phyloP scores from a whole-genome alignment of 202 grass and related monocot species.

The Zizania palustris region DNA sequence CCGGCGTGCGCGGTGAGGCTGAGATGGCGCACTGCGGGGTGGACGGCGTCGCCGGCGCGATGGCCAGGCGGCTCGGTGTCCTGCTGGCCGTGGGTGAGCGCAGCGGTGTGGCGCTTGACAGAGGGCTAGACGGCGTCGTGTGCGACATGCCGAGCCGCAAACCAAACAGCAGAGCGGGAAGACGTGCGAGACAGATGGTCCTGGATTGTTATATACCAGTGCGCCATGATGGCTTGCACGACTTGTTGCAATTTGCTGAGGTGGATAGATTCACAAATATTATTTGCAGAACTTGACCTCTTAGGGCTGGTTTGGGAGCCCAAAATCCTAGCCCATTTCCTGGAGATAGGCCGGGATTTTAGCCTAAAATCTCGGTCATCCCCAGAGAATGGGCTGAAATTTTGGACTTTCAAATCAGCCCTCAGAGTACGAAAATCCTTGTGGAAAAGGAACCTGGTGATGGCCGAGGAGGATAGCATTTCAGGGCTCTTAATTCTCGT shows the following conservation, averaged over 20 bases:
- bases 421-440: too few relatives aligned
- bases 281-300: neutral
- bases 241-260: neutral
- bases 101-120: constrained; percentile 35
- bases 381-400: too few relatives aligned
- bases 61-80: constrained; percentile 39
- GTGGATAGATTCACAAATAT: neutral
- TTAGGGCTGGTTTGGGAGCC: too few relatives aligned
- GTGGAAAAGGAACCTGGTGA: too few relatives aligned
- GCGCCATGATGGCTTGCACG: constrained; percentile 42
- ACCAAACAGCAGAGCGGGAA: neutral
- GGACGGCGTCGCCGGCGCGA: constrained; percentile 36
- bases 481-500: constrained; percentile 1
- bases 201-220: neutral
- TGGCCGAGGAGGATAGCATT: neutral
- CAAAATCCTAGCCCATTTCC: too few relatives aligned
- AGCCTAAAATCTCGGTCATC: too few relatives aligned
- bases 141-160: constrained; percentile 32
- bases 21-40: constrained; percentile 54
- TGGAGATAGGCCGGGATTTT: too few relatives aligned
- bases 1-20: constrained; percentile 42
- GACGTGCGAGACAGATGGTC: neutral
- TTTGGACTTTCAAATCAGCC: too few relatives aligned
- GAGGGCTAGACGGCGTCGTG: constrained; percentile 44
- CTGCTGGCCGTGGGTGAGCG: constrained; percentile 27